Conservation (phyloP, 2,329 filamentous ascomycete species). For the Xylaria sp. region DNA sequence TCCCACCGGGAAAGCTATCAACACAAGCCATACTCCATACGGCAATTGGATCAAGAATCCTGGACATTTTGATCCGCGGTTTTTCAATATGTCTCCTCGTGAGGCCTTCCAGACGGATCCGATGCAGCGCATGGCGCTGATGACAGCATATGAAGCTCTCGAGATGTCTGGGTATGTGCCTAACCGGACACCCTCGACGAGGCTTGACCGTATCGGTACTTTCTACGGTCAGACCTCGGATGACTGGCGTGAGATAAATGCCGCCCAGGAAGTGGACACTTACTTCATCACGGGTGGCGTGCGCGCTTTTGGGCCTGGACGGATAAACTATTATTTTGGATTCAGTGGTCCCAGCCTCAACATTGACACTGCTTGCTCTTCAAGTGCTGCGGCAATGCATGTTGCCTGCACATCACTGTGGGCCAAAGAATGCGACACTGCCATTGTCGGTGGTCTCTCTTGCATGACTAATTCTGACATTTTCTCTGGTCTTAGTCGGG, state of each 20-base stretch:
- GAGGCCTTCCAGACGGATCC: conserved; percentile 83
- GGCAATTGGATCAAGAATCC: conserved; percentile 78
- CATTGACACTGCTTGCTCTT: conserved; percentile 50
- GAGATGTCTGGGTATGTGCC: conserved; percentile 81
- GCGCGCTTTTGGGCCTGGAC: conserved; percentile 57
- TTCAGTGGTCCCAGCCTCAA: conserved; percentile 47
- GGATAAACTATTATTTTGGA: conserved; percentile 53
- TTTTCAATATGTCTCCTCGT: conserved; percentile 86
- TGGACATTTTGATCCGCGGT: conserved; percentile 78
- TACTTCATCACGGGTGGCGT: conserved; percentile 59
- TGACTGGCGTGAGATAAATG: conserved; percentile 79
- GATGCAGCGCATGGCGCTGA: conserved; percentile 76
- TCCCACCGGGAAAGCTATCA: conserved; percentile 72
- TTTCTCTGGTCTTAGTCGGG: conserved; percentile 75
- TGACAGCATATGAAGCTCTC: conserved; percentile 80
- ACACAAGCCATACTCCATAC: conserved; percentile 77
- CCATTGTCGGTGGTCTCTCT: conserved; percentile 78
- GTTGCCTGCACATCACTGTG: conserved; percentile 71
- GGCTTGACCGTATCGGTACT: conserved; percentile 65
- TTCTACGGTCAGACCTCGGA: conserved; percentile 80
- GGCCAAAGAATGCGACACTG: conserved; percentile 79
- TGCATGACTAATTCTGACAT: conserved; percentile 82
- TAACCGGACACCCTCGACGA: conserved; percentile 74
- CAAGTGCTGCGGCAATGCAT: conserved; percentile 46
- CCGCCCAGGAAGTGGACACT: conserved; percentile 67